phyloP scores from a whole-genome alignment of 805 yeast genomes.

The Candida sakaeoensis region DNA sequence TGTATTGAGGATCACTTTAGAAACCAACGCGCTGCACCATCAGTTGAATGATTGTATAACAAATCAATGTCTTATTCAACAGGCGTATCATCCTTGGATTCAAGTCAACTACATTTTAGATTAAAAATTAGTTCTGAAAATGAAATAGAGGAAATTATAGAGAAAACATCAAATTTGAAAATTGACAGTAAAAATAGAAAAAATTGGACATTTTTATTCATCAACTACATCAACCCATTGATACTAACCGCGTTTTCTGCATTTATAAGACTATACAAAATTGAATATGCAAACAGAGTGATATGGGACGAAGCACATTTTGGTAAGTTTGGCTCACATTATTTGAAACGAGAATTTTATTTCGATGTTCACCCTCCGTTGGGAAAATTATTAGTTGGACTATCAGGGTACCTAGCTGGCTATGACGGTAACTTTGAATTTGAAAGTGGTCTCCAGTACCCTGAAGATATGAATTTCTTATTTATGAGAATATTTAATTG shows the following conservation, averaged over 20 bases:
- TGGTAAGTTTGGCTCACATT: slow-evolving; percentile 93
- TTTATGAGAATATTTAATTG: slow-evolving; percentile 90
- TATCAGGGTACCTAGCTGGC: slow-evolving; percentile 81
- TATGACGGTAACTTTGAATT: slow-evolving; percentile 88
- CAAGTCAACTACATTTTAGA: slow-evolving; percentile 2
- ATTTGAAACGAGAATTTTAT: slow-evolving; percentile 81
- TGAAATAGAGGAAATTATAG: slow-evolving; percentile 20
- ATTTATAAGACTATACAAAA: slow-evolving; percentile 64
- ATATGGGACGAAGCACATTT: slow-evolving; percentile 99
- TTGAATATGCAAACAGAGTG: slow-evolving; percentile 69
- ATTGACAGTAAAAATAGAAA: neutral
- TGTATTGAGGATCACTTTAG: no score
- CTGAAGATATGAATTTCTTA: slow-evolving; percentile 72
- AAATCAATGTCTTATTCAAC: slow-evolving; percentile 4
- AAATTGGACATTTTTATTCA: slow-evolving; percentile 6
- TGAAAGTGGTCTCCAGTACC: slow-evolving; percentile 76
- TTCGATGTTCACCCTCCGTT: slow-evolving; percentile 98
- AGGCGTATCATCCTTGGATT: slow-evolving; percentile 1
- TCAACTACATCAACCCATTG: slow-evolving; percentile 24
- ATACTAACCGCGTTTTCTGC: slow-evolving; percentile 35
- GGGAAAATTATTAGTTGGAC: slow-evolving; percentile 89
- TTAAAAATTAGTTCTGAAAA: neutral
- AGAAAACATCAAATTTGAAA: slow-evolving; percentile 19
- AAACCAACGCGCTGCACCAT: neutral
- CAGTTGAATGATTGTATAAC: neutral